A percentile compares a stretch with the other conserved stretches of the same genome.
These are phyloP conservation scores for Elsinoe australis DNA, from an alignment of 2,329 filamentous ascomycete species.

Conservation along the genomic window DNA sequence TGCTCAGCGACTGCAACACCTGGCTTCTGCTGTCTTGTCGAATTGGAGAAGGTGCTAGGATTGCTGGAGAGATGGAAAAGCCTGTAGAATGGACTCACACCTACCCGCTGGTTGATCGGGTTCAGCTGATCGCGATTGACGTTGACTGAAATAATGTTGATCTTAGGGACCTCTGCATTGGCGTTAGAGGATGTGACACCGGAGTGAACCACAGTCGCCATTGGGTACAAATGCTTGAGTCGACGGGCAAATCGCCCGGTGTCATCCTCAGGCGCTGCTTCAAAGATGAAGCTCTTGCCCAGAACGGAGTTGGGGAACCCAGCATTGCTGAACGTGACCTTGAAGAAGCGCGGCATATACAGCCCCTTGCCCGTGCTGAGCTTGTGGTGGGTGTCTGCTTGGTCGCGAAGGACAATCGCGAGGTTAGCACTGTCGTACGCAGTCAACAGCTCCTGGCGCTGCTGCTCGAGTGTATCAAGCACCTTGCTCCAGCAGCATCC, in stretches of 20 bases:
- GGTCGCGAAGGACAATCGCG: slow-evolving; percentile 38
- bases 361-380: slow-evolving; percentile 64
- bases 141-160: slow-evolving; percentile 51
- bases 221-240: slow-evolving; percentile 82
- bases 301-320: slow-evolving; percentile 74
- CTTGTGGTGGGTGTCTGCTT: slow-evolving; percentile 16
- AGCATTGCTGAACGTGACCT: slow-evolving; percentile 79
- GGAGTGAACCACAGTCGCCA: slow-evolving; percentile 15
- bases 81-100: slow-evolving; percentile 72
- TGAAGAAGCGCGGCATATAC: slow-evolving; percentile 84
- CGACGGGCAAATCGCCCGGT: slow-evolving; percentile 78
- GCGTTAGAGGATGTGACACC: slow-evolving; percentile 12
- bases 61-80: slow-evolving; percentile 76
- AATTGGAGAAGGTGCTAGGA: slow-evolving; percentile 71
- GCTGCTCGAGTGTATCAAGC: slow-evolving; percentile 78
- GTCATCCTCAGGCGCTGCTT: slow-evolving; percentile 69
- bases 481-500: slow-evolving; percentile 91
- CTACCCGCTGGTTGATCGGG: slow-evolving; percentile 79
- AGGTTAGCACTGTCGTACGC: slow-evolving; percentile 46
- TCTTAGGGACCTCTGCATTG: slow-evolving; percentile 6
- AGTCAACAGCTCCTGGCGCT: slow-evolving; percentile 7
- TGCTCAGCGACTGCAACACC: slow-evolving; percentile 63
- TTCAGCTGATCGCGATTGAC: slow-evolving; percentile 75
- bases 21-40: slow-evolving; percentile 56
- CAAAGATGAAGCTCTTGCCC: slow-evolving; percentile 89